Percentiles rank a stretch among this genome's conserved stretches.
These are phyloP conservation scores for Metschnikowia vanudenii DNA, from an alignment of 805 yeast species.

Conservation along the genomic window DNA sequence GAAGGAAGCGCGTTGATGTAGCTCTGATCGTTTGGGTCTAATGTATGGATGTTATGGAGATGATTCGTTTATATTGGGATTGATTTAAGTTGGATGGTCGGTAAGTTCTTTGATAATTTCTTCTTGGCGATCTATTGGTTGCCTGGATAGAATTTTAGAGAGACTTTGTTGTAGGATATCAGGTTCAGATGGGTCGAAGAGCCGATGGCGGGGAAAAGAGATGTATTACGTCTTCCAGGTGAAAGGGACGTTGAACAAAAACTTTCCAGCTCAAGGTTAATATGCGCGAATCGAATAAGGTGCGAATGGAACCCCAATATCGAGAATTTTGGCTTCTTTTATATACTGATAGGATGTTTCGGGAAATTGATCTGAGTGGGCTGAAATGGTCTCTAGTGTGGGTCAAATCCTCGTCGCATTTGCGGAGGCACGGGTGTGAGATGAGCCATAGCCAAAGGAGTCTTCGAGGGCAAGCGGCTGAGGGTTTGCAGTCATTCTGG, in stretches of 20 bases:
- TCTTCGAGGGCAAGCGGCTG: slow-evolving; percentile 1
- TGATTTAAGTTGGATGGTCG: not conserved
- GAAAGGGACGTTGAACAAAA: not conserved
- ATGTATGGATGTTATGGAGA: no score
- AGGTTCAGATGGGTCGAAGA: not conserved
- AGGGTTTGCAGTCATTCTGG: not conserved
- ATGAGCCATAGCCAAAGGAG: not conserved
- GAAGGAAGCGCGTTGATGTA: not conserved
- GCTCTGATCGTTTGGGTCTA: not conserved
- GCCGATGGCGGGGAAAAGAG: slow-evolving; percentile 4
- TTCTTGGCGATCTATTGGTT: not conserved
- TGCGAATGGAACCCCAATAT: not conserved
- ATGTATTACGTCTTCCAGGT: not conserved
- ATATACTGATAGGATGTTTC: not conserved
- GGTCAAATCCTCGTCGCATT: slow-evolving; percentile 8
- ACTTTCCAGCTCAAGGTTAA: not conserved
- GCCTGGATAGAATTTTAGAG: not conserved
- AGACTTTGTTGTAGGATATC: not conserved
- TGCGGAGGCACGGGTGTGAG: slow-evolving; percentile 6
- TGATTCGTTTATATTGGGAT: no score
- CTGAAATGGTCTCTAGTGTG: slow-evolving; percentile 3
- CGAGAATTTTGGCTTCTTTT: not conserved
- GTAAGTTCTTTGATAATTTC: not conserved
- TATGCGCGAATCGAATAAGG: not conserved
- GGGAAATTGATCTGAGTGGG: not conserved